Evolutionary conservation across 306 rosid species (phyloP).

Genomic region (Vigna reflexopilosa): DNA sequence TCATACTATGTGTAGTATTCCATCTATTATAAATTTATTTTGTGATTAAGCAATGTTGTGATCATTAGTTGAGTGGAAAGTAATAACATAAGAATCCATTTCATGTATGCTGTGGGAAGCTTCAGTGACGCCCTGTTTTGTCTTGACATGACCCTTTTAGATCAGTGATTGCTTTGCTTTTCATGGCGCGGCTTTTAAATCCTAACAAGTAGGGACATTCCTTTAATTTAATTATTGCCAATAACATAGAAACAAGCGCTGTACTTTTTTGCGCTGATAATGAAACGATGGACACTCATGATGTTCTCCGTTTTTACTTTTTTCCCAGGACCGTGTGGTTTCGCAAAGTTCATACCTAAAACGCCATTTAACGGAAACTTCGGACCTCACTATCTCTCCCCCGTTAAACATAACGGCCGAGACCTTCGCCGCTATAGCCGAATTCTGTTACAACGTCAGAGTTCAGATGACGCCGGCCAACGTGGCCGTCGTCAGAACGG

Average conservation of each 20-base stretch:
- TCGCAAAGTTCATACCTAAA: slow-evolving; percentile 65
- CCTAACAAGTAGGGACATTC: slow-evolving; percentile 31
- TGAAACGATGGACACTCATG: slow-evolving; percentile 29
- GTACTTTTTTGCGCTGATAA: slow-evolving; percentile 35
- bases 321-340: slow-evolving; percentile 60
- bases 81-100: not conserved
- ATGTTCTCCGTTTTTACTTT: slow-evolving; percentile 29
- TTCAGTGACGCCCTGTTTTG: not conserved
- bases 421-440: slow-evolving; percentile 59
- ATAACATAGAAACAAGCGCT: slow-evolving; percentile 37
- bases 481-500: slow-evolving; percentile 66
- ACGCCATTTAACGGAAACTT: slow-evolving; percentile 55
- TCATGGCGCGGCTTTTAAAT: slow-evolving; percentile 20
- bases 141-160: not conserved
- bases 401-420: slow-evolving; percentile 69
- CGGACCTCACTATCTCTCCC: slow-evolving; percentile 59
- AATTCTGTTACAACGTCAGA: slow-evolving; percentile 63
- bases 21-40: not conserved
- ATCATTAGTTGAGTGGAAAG: not conserved
- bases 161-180: not conserved
- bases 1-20: too few species aligned
- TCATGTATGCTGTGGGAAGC: not conserved
- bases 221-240: slow-evolving; percentile 27
- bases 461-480: slow-evolving; percentile 65
- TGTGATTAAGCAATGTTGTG: not conserved